These are phyloP conservation scores for Antrodiella citrinella DNA, from an alignment of 768 basidiomycete genomes.

Conservation along the genomic window DNA sequence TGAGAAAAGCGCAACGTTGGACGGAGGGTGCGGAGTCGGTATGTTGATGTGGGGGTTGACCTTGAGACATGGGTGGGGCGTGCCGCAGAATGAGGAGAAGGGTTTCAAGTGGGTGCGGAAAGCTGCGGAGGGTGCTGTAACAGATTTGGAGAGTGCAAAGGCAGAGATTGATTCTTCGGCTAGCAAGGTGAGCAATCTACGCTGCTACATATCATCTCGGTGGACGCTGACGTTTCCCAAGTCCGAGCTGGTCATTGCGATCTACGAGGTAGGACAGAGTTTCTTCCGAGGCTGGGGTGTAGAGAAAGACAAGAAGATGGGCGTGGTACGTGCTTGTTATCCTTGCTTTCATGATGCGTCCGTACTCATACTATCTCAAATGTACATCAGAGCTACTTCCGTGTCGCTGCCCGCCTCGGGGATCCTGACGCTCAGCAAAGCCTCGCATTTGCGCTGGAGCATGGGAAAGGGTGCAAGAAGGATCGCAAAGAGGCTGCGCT, in stretches of 20 bases:
- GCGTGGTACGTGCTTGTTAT: slow-evolving; percentile 55
- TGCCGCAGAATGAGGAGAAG: slow-evolving; percentile 64
- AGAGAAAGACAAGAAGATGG: slow-evolving; percentile 83
- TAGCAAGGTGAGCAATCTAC: neutral
- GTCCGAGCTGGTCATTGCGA: slow-evolving; percentile 79
- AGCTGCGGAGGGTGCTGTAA: slow-evolving; percentile 76
- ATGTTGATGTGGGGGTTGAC: slow-evolving; percentile 92
- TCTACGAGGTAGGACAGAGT: slow-evolving; percentile 89
- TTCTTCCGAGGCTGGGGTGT: slow-evolving; percentile 94
- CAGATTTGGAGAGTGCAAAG: slow-evolving; percentile 62
- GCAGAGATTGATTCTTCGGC: slow-evolving; percentile 26
- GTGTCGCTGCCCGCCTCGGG: slow-evolving; percentile 74
- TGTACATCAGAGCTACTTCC: slow-evolving; percentile 65
- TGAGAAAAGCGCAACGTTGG: slow-evolving; percentile 63
- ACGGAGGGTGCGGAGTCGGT: slow-evolving; percentile 79
- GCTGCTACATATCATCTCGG: too few relatives aligned
- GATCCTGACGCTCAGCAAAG: slow-evolving; percentile 85
- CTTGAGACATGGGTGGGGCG: slow-evolving; percentile 85
- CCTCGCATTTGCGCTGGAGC: slow-evolving; percentile 76
- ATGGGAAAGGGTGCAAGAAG: slow-evolving; percentile 86
- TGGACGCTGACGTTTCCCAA: slow-evolving; percentile 19
- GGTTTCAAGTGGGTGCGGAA: slow-evolving; percentile 79
- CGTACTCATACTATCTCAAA: neutral
- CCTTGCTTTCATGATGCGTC: neutral
- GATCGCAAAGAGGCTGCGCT: slow-evolving; percentile 78